Conservation (phyloP, 805 yeast species). For the Jamesozyma jinghongensis region DNA sequence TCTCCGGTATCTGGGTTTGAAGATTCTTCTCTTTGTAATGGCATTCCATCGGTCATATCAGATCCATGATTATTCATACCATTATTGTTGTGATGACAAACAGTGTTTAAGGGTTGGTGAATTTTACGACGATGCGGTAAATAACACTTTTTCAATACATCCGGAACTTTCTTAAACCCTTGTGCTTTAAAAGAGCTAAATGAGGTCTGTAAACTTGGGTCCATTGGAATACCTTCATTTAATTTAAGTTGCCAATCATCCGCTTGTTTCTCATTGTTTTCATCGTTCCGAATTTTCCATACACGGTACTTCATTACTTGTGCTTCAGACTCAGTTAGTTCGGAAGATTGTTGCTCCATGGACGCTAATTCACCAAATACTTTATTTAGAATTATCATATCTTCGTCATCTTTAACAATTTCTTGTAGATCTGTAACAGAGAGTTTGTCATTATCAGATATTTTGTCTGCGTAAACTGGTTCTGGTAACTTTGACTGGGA, state of each 20-base stretch:
- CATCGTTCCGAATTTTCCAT: conserved; percentile 20
- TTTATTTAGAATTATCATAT: conserved; percentile 43
- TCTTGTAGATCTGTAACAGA: conserved; percentile 41
- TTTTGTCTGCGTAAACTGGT: conserved; percentile 45
- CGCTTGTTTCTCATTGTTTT: conserved; percentile 5
- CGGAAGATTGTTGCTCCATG: too few relatives aligned
- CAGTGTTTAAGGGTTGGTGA: conserved; percentile 61
- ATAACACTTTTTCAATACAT: conserved; percentile 61
- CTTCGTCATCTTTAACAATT: conserved; percentile 67
- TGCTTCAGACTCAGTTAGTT: too few relatives aligned
- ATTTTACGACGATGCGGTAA: conserved; percentile 71
- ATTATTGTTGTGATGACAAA: conserved; percentile 42
- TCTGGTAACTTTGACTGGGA: conserved; percentile 38
- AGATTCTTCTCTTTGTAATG: conserved; percentile 13
- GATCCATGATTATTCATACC: neutral
- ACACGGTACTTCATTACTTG: conserved; percentile 11
- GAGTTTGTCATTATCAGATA: conserved; percentile 3
- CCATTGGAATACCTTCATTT: conserved; percentile 21
- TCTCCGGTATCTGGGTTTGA: conserved; percentile 11
- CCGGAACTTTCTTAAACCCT: conserved; percentile 67
- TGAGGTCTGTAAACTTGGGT: conserved; percentile 30
- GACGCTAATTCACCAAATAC: conserved; percentile 25
- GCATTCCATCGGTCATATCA: conserved; percentile 32
- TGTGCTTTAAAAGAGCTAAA: conserved; percentile 62
- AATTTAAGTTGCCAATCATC: conserved; percentile 16